Evolutionary conservation across 2,329 filamentous ascomycete species (phyloP).

Genomic region (Shiraia sp.): DNA sequence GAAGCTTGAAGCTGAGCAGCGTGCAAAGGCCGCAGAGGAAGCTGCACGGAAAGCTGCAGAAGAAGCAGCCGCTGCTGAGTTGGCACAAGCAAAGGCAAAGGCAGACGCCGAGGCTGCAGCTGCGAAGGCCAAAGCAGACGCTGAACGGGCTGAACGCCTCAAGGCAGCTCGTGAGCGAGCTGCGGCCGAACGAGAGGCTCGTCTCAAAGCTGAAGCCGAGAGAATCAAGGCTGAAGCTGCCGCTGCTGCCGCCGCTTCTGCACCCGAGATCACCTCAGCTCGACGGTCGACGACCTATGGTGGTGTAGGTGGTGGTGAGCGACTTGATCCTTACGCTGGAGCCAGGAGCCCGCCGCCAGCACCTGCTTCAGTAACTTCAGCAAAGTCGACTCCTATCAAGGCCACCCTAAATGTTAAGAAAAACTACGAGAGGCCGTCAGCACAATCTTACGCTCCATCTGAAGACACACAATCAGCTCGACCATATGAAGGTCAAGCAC

Average conservation of each 20-base stretch:
- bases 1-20: conserved; percentile 46
- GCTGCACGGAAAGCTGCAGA: conserved; percentile 44
- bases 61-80: conserved; percentile 36
- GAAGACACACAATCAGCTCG: conserved; percentile 49
- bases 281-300: conserved; percentile 45
- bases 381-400: conserved; percentile 45
- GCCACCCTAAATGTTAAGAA: conserved; percentile 46
- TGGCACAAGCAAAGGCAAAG: conserved; percentile 39
- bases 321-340: conserved; percentile 68
- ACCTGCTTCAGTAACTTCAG: conserved; percentile 43
- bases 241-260: conserved; percentile 24
- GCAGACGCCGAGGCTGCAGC: conserved; percentile 34
- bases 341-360: conserved; percentile 55
- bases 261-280: conserved; percentile 21
- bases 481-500: conserved; percentile 34
- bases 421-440: conserved; percentile 53
- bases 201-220: conserved; percentile 41
- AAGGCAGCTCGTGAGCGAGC: conserved; percentile 47
- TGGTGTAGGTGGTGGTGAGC: conserved; percentile 63
- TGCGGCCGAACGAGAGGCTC: conserved; percentile 43
- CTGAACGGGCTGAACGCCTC: conserved; percentile 39
- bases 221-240: conserved; percentile 33
- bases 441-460: conserved; percentile 61
- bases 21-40: conserved; percentile 44
- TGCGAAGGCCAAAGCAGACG: conserved; percentile 38